Base-by-base conservation (phyloP, 805 yeast species). In the Schwanniomyces yamadae region DNA sequence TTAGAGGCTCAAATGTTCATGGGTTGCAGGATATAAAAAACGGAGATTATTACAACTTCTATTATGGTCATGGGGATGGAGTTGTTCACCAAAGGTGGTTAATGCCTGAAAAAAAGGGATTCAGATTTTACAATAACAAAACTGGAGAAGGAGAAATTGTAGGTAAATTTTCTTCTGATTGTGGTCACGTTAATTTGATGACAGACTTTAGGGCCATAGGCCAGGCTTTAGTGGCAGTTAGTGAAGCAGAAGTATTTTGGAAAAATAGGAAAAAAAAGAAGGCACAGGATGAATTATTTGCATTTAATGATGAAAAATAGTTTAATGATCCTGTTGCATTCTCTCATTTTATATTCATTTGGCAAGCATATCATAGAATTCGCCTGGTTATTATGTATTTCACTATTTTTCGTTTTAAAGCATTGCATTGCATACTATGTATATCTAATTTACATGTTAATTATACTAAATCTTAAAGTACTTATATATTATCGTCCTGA, bases 1-100 rank as follows among this genome's bases (percentile, higher is more conserved):
- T 87, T 4, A 72, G 93, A 34, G 95, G 91, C 6, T 82, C 87
- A 3, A 63, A 79, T 35, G 93, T 89, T 1, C 55, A 67, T 21
- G 76, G 81, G 5, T 54, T 54, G 8, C 74, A 81, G 28, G 93
- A 79, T 23, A 79, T 90, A 40, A 71, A 63, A 39, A 69, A 73
- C 25, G 96, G 95, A 3, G 74, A 78, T 44, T 89, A 84, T 61
- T 78, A 74, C 44, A 82, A 85, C 48, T 83, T 87, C 49, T 78
- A 74, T 48, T 89, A 86, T 50, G 95, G 95, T 0, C 86, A 87
- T 4, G 97, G 97, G 11, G 97, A 90, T 57, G 97, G 97, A 28
- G 96, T 90, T 13, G 87, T 87, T 1, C 85, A 85, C 58, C 85
- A 83, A 46, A 77, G 77, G 44, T 83, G 89, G 84, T 60, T 85